Evolutionary conservation across 2,329 filamentous ascomycete genomes (phyloP).

Genomic region (Phialophora chinensis): DNA sequence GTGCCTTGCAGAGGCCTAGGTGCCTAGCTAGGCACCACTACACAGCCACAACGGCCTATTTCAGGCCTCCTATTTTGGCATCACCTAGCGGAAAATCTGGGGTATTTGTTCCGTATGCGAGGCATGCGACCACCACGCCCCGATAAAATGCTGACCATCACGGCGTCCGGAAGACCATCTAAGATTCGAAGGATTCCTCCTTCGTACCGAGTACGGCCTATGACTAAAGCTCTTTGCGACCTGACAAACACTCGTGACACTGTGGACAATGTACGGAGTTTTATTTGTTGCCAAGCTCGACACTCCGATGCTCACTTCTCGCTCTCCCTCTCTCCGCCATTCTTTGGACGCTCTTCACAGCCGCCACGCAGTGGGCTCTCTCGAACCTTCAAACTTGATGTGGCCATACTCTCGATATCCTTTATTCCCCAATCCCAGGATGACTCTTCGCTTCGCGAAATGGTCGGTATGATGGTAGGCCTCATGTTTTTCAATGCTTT

Average conservation of each 20-base stretch:
- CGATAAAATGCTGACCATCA: background rate
- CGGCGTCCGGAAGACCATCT: background rate
- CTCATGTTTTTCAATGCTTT: constrained; percentile 45
- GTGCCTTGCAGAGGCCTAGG: background rate
- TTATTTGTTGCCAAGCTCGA: background rate
- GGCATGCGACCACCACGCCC: background rate
- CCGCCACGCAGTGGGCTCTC: constrained; percentile 4
- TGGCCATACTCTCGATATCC: constrained; percentile 47
- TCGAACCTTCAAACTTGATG: constrained; percentile 40
- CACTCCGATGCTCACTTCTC: background rate
- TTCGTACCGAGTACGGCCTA: background rate
- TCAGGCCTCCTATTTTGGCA: background rate
- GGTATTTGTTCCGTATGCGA: background rate
- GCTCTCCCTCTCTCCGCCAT: too few relatives aligned
- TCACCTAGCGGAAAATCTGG: background rate
- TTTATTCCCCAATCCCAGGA: constrained; percentile 42
- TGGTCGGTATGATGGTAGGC: constrained; percentile 46
- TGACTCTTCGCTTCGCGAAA: constrained; percentile 42
- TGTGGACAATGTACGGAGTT: background rate
- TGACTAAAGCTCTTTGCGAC: background rate
- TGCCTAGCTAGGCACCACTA: background rate
- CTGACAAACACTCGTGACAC: background rate
- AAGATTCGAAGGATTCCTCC: background rate
- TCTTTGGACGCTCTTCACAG: background rate
- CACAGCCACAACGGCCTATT: background rate